Evolutionary conservation across 805 yeast species (phyloP).

Genomic region (Myxozyma melibiosi): DNA sequence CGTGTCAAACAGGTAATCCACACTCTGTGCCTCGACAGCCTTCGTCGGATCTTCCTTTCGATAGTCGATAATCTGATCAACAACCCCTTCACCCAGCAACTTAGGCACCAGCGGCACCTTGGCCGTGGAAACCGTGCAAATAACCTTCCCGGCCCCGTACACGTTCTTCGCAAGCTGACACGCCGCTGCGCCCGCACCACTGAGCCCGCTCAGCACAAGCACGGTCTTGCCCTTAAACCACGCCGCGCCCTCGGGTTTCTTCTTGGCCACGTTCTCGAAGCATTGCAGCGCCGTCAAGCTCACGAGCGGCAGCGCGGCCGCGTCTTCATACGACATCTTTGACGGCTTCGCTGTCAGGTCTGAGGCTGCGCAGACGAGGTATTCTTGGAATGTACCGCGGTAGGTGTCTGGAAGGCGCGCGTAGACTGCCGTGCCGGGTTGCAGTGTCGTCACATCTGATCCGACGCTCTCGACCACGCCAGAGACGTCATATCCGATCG

Average conservation of each 20-base stretch:
- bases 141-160: slow-evolving; percentile 32
- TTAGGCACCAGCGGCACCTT: slow-evolving; percentile 26
- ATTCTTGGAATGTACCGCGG: slow-evolving; percentile 31
- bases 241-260: neutral
- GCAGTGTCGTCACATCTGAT: slow-evolving; percentile 22
- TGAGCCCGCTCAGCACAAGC: slow-evolving; percentile 29
- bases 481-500: slow-evolving; percentile 34
- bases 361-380: slow-evolving; percentile 10
- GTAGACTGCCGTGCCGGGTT: slow-evolving; percentile 32
- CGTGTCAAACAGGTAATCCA: slow-evolving; percentile 34
- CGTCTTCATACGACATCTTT: slow-evolving; percentile 26
- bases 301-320: slow-evolving; percentile 34
- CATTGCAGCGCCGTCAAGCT: slow-evolving; percentile 30
- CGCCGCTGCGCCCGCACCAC: slow-evolving; percentile 31
- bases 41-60: slow-evolving; percentile 27
- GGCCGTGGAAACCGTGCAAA: slow-evolving; percentile 33
- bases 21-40: slow-evolving; percentile 18
- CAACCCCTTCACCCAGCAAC: slow-evolving; percentile 33
- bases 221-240: slow-evolving; percentile 26
- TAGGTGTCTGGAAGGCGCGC: slow-evolving; percentile 13
- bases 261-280: slow-evolving; percentile 10
- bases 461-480: slow-evolving; percentile 35
- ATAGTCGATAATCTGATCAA: slow-evolving; percentile 34
- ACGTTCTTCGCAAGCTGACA: slow-evolving; percentile 34
- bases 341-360: slow-evolving; percentile 27